Evolutionary conservation across 78 protist species (phyloP), one percentile per base, ranked within the genome.

Genomic region (Planoprotostelium fungivorum): DNA sequence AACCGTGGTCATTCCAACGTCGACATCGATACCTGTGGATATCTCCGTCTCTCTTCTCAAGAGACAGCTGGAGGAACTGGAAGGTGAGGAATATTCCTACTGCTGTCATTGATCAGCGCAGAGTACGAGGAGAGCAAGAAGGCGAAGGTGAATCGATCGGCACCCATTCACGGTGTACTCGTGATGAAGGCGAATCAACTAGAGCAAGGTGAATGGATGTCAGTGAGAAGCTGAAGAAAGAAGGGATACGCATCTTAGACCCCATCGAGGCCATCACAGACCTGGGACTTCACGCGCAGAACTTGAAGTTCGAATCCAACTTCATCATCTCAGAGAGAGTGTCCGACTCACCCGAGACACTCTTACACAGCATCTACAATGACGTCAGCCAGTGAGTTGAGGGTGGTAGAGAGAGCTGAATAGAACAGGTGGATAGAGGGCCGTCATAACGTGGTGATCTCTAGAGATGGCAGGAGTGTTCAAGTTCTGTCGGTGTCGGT

Each of bases 21-120:
- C 87, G 37, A 93, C 84, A 63, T 29, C 84, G 38, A 87, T 95
- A 29, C 94, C 96, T 16, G 89, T 90, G 29, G 93, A 89, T 83
- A 90, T 94, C 1, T 92, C 95, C 31, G 35, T 63, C 35, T 84
- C 90, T 36, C 28, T 94, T 10, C 90, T 94, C 37, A 94, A 94
- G 38, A 34, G 91, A 87, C 93, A 93, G 73, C 37, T 37, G 37
- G 16, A 85, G 5, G 36, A 85, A 5, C 5, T 85, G 29, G 5
- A 5, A 36, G 36, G 16, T 5, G 63, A 37, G 16, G 16, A 36
- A 5, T 25, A 85, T 25, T 35, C 63, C n/a, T n/a, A n/a, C n/a
- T n/a, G n/a, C n/a, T n/a, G n/a, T n/a, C n/a, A n/a, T n/a, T n/a
- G n/a, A n/a, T n/a, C 87, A 36, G 16, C 87, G 87, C 16, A 16